A percentile compares a stretch with the other conserved stretches of the same genome.
These are phyloP conservation scores for Biscogniauxia sp. DNA, from an alignment of 2,329 filamentous ascomycete species.

Conservation along the genomic window DNA sequence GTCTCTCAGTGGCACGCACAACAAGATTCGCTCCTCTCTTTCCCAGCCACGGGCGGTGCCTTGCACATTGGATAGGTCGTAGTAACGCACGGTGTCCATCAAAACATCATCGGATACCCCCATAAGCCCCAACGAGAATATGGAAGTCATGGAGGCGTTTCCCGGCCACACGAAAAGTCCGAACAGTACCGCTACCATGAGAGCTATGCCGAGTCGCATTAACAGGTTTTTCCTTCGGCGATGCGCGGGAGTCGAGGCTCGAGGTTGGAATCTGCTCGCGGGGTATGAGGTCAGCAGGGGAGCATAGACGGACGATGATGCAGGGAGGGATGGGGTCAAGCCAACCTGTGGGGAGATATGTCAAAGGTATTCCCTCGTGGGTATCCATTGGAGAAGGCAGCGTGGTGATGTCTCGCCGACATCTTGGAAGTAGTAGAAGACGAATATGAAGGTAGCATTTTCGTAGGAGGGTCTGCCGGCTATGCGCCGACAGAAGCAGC, in stretches of 20 bases:
- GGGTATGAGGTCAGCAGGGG: conserved; percentile 13
- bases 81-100: conserved; percentile 94
- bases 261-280: conserved; percentile 76
- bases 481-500: conserved; percentile 5
- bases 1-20: conserved; percentile 92
- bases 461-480: conserved; percentile 24
- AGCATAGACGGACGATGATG: conserved; percentile 6
- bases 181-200: conserved; percentile 62
- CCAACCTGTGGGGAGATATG: conserved; percentile 83
- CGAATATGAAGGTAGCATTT: conserved; percentile 61
- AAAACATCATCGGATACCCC: conserved; percentile 68
- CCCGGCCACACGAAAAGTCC: conserved; percentile 74
- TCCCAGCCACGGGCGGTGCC: conserved; percentile 95
- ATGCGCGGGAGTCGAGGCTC: conserved; percentile 67
- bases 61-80: conserved; percentile 88
- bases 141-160: conserved; percentile 58
- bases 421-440: conserved; percentile 56
- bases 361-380: conserved; percentile 76
- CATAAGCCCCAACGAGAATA: conserved; percentile 68
- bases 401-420: conserved; percentile 79
- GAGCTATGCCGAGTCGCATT: conserved; percentile 60
- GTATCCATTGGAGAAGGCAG: conserved; percentile 81
- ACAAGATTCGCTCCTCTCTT: conserved; percentile 87
- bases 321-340: conserved; percentile 36
- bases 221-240: conserved; percentile 73